Base-by-base conservation (phyloP, 2,329 filamentous ascomycete genomes). In the Colletotrichum sublineola region DNA sequence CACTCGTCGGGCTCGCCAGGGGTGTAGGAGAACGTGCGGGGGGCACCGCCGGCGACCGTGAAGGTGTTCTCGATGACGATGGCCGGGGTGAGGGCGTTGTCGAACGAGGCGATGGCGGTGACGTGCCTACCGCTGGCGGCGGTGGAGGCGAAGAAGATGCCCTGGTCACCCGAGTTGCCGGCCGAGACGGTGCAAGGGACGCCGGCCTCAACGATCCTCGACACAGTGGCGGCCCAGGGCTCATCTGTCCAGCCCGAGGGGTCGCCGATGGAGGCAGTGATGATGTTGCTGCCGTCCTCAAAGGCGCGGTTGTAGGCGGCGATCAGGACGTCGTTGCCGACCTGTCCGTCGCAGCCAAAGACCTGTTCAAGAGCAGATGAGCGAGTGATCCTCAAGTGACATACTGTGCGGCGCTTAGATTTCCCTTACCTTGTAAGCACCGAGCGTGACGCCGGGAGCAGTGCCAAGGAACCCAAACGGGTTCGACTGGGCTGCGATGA, bases 241-340 rank as follows among this genome's bases (percentile, higher is more conserved):
- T 87, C 84, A 73, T 88, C 85, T 2, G 83, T 81, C 87, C 87
- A 90, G 15, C 88, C 88, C 0, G 82, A 83, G 0, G 84, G 75
- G 0, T 83, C 83, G n/a, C 87, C 87, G 55, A 90, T 85, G 3
- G 87, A 89, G 1, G 86, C 83, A 1, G 86, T 88, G 76, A 90
- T 89, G 74, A 90, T 86, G 75, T 90, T 82, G 46, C 86, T 86
- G 44, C 88, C 88, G n/a, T 86, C 89, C 76, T 91, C 86, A 74
- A 86, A 90, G 0, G 90, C 90, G 76, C 84, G 85, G 79, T 88
- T 86, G 77, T 88, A 91, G 1, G 89, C 88, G 11, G 85, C 84
- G 55, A 91, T 89, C 63, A 92, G 79, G 11, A 91, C 81, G 71
- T 91, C 90, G 75, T 87, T 87, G 18, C 80, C 78, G n/a, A 85